Conservation (phyloP, 345 rosid species). For the Turnera subulata region DNA sequence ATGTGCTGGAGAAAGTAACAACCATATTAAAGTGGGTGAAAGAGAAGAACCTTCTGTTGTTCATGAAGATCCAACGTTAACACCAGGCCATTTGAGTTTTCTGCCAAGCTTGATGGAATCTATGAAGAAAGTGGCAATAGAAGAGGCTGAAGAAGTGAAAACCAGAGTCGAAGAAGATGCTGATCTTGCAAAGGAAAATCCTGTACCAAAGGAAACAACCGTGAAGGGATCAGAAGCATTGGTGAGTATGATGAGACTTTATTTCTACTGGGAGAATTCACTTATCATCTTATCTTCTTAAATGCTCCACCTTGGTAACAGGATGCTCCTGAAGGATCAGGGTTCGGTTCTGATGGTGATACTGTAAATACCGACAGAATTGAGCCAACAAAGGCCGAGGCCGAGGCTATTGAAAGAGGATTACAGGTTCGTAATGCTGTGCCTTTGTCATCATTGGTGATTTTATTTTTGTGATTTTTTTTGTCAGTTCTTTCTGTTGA, state of each 20-base stretch:
- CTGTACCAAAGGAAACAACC: slow-evolving; percentile 31
- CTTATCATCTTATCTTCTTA: no score
- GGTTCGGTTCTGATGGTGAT: slow-evolving; percentile 60
- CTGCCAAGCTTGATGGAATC: slow-evolving; percentile 66
- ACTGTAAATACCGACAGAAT: slow-evolving; percentile 52
- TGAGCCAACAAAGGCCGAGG: slow-evolving; percentile 94
- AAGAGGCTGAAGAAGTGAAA: slow-evolving; percentile 77
- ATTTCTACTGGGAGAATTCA: no score
- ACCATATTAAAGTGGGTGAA: slow-evolving; percentile 27
- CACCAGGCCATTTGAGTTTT: slow-evolving; percentile 44
- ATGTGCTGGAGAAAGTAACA: slow-evolving; percentile 24
- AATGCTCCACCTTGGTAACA: slow-evolving; percentile 31
- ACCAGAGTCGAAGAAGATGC: slow-evolving; percentile 40
- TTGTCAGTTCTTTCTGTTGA: background rate
- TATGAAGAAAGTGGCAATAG: slow-evolving; percentile 67
- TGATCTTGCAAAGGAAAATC: slow-evolving; percentile 26
- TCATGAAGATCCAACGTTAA: slow-evolving; percentile 41
- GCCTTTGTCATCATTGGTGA: background rate
- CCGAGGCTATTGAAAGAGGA: slow-evolving; percentile 86
- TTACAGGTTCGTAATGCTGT: slow-evolving; percentile 56
- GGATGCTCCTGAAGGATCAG: slow-evolving; percentile 60
- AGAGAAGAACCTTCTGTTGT: slow-evolving; percentile 31
- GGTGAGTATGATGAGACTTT: slow-evolving; percentile 46
- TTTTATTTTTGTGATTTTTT: background rate
- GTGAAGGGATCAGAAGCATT: slow-evolving; percentile 40